Percentiles rank a stretch among this genome's conserved stretches.
Evolutionary conservation across 2,329 filamentous ascomycete genomes (phyloP).

Genomic region (Chaetomium strumarium): DNA sequence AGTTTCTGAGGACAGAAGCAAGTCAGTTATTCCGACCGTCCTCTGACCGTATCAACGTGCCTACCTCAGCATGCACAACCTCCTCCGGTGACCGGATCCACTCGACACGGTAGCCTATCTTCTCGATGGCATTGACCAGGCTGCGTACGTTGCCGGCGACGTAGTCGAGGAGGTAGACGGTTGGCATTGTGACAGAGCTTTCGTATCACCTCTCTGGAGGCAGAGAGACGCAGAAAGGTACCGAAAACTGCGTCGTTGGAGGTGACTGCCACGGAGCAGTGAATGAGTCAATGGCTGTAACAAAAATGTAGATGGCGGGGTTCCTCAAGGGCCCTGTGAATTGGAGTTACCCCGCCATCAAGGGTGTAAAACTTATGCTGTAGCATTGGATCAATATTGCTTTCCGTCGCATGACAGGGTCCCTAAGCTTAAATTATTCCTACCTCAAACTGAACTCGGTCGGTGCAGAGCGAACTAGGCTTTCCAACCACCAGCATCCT

Average conservation of each 20-base stretch:
- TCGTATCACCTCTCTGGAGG: not conserved
- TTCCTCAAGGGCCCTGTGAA: not conserved
- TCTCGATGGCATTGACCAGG: conserved; percentile 95
- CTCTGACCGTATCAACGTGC: conserved; percentile 14
- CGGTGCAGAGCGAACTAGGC: no score
- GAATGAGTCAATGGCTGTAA: conserved; percentile 16
- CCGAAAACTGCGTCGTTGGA: not conserved
- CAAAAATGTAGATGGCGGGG: conserved; percentile 16
- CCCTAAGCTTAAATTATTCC: not conserved
- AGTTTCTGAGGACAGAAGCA: conserved; percentile 57
- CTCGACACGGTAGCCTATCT: conserved; percentile 85
- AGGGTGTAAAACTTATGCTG: not conserved
- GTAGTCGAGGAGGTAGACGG: conserved; percentile 75
- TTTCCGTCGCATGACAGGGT: conserved; percentile 17
- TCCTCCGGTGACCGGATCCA: conserved; percentile 86
- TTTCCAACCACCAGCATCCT: no score
- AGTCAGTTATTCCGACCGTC: not conserved
- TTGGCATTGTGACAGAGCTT: conserved; percentile 54
- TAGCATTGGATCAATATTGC: no score
- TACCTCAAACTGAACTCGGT: no score
- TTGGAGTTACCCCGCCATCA: conserved; percentile 15
- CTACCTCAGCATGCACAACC: conserved; percentile 76
- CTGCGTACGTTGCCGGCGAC: conserved; percentile 95
- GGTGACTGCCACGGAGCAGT: not conserved
- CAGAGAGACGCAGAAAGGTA: not conserved